A percentile compares a stretch with the other conserved stretches of the same genome.
Evolutionary conservation across 192 early-diverging fungal species (phyloP).

Genomic region (Chytriomyces confervae): DNA sequence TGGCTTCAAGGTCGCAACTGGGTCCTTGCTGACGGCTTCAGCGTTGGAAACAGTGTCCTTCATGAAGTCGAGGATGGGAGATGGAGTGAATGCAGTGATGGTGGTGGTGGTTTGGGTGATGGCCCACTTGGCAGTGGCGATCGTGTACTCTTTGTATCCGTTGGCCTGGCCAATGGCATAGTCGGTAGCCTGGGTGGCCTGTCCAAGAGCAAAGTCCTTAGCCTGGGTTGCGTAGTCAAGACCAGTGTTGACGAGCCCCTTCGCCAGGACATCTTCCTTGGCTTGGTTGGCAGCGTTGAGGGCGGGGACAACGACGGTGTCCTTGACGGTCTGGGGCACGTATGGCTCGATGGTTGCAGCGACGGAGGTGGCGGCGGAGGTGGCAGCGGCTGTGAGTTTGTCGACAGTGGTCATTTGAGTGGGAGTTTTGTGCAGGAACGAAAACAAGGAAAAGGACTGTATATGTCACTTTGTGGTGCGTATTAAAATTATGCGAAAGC

Average conservation of each 20-base stretch:
- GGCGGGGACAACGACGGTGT: constrained; percentile 12
- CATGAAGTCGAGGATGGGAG: constrained; percentile 50
- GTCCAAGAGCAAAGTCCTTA: not conserved
- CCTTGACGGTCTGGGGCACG: constrained; percentile 25
- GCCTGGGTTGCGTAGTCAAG: constrained; percentile 2
- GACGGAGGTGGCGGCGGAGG: constrained; percentile 1
- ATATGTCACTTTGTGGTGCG: too few species aligned
- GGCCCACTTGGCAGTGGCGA: constrained; percentile 48
- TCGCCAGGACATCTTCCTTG: constrained; percentile 43
- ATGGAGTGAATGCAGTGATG: constrained; percentile 54
- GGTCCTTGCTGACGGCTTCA: constrained; percentile 43
- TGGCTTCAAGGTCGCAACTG: constrained; percentile 52
- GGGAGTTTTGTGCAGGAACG: too few species aligned
- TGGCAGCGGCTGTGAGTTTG: constrained; percentile 2
- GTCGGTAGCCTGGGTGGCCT: constrained; percentile 19
- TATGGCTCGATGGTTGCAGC: constrained; percentile 19
- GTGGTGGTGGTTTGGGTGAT: constrained; percentile 56
- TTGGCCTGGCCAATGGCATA: constrained; percentile 14
- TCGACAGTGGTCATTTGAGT: not conserved
- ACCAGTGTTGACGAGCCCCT: constrained; percentile 44
- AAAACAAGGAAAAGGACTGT: too few species aligned
- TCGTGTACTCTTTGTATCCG: constrained; percentile 22
- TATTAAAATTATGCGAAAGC: too few species aligned
- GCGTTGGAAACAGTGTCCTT: constrained; percentile 35
- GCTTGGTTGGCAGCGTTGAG: constrained; percentile 28